A percentile compares a stretch with the other conserved stretches of the same genome.
Evolutionary conservation across 2,329 filamentous ascomycete genomes (phyloP).

Genomic region (Fusarium bulbicola): DNA sequence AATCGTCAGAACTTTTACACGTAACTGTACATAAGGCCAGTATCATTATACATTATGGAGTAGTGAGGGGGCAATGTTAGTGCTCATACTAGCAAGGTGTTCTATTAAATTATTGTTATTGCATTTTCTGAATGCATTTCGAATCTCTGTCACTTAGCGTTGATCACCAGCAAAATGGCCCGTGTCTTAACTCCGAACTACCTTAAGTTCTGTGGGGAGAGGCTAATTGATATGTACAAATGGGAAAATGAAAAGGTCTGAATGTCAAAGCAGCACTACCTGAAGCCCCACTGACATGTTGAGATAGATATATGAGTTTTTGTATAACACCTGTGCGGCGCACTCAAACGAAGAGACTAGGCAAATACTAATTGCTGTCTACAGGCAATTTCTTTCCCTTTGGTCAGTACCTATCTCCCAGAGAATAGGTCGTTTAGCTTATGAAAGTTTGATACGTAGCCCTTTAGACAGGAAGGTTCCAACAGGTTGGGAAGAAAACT

Average conservation of each 20-base stretch:
- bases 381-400: neutral
- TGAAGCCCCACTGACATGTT: rapidly evolving
- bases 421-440: neutral
- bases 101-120: neutral
- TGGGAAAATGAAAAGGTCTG: neutral
- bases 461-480: neutral
- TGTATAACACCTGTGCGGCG: neutral
- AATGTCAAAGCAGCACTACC: neutral
- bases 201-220: neutral
- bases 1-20: too few species aligned
- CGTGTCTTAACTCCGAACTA: neutral
- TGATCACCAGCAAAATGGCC: neutral
- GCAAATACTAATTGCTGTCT: rapidly evolving
- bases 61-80: too few species aligned
- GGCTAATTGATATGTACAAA: neutral
- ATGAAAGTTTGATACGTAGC: neutral
- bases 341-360: neutral
- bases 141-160: neutral
- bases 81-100: too few species aligned
- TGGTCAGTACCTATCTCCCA: neutral
- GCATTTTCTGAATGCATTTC: too few species aligned
- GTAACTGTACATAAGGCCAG: too few species aligned
- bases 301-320: neutral
- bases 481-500: neutral
- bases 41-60: too few species aligned